phyloP scores from a whole-genome alignment of 2,329 filamentous ascomycete genomes.

The Microdochium trichocladiopsis region DNA sequence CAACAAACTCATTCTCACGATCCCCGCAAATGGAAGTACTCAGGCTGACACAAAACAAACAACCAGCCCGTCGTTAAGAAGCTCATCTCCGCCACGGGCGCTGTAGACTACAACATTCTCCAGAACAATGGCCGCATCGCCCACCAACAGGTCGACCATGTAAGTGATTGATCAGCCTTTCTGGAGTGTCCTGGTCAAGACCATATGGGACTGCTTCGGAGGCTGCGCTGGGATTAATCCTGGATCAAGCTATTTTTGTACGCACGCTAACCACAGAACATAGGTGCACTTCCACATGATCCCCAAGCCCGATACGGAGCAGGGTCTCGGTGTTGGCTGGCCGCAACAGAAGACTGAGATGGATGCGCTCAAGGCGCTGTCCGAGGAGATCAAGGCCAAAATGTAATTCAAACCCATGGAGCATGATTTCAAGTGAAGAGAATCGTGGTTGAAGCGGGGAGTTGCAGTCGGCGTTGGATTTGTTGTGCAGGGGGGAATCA shows the following conservation, averaged over 20 bases:
- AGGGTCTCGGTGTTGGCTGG: conserved; percentile 79
- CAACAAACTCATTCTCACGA: no score
- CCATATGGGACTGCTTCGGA: not conserved
- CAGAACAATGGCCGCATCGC: conserved; percentile 94
- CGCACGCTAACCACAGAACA: no score
- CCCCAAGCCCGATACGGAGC: conserved; percentile 78
- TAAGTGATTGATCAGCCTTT: conserved; percentile 35
- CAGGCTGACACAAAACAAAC: not conserved
- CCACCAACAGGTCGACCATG: conserved; percentile 89
- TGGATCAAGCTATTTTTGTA: no score
- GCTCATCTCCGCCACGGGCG: conserved; percentile 69
- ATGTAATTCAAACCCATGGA: conserved; percentile 49
- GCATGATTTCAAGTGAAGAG: not conserved
- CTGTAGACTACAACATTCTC: conserved; percentile 81
- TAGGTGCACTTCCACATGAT: conserved; percentile 98
- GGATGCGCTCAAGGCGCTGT: conserved; percentile 71
- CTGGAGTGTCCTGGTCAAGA: not conserved
- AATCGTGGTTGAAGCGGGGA: not conserved
- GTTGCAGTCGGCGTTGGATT: not conserved
- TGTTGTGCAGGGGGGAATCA: no score
- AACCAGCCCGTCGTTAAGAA: conserved; percentile 76
- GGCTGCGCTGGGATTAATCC: no score
- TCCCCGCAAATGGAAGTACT: not conserved
- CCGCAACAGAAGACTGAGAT: conserved; percentile 69
- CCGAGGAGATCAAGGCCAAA: conserved; percentile 82